These are phyloP conservation scores for Corylus americana DNA, from an alignment of 306 rosid species.

Conservation along the genomic window DNA sequence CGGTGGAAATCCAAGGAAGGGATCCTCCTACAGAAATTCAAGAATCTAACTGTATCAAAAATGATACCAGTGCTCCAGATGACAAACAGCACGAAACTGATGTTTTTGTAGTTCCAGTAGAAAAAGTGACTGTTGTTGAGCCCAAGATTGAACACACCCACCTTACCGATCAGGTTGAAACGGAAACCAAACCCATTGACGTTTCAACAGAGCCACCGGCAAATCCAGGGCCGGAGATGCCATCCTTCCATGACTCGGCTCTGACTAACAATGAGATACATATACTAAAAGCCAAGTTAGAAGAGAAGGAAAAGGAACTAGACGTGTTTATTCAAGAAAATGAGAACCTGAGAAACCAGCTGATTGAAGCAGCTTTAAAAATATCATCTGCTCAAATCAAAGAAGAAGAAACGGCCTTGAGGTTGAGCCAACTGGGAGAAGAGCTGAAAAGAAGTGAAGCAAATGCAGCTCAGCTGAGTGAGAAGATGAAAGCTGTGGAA, in stretches of 20 bases:
- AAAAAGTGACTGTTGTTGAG: slow-evolving; percentile 41
- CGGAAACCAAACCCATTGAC: slow-evolving; percentile 42
- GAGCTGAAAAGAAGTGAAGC: slow-evolving; percentile 57
- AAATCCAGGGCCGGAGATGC: slow-evolving; percentile 41
- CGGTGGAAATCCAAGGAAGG: slow-evolving; percentile 39
- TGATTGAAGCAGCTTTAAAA: slow-evolving; percentile 46
- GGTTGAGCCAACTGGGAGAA: slow-evolving; percentile 43
- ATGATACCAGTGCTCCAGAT: slow-evolving; percentile 23
- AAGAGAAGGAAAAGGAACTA: slow-evolving; percentile 53
- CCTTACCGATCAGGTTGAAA: slow-evolving; percentile 30
- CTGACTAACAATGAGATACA: slow-evolving; percentile 51
- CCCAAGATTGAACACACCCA: slow-evolving; percentile 31
- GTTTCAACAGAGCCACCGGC: slow-evolving; percentile 32
- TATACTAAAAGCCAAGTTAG: slow-evolving; percentile 46
- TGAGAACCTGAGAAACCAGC: slow-evolving; percentile 52
- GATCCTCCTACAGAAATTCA: slow-evolving; percentile 32
- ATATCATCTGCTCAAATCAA: slow-evolving; percentile 45
- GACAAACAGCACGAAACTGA: slow-evolving; percentile 67
- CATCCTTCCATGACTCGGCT: slow-evolving; percentile 39
- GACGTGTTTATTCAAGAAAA: slow-evolving; percentile 41
- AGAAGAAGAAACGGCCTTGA: slow-evolving; percentile 48
- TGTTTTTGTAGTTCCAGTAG: slow-evolving; percentile 75
- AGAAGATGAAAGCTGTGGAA: slow-evolving; percentile 54
- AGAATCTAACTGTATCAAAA: slow-evolving; percentile 28
- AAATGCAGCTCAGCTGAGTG: slow-evolving; percentile 40